Base-by-base conservation (phyloP, 495 filamentous ascomycete species). In the Tetracladium marchalianum region DNA sequence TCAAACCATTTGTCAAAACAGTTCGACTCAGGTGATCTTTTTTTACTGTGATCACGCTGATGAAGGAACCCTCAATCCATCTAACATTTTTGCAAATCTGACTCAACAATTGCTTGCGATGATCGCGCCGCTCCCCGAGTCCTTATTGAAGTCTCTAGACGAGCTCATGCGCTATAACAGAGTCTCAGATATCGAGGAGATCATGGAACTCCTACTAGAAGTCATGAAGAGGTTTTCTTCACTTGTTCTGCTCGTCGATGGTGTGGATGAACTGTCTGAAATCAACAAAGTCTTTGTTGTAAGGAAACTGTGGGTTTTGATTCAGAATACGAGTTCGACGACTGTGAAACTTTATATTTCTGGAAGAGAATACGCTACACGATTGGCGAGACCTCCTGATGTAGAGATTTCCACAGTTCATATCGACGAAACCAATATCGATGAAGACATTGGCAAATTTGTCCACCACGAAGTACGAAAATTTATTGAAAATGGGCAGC, bases 31-130 rank as follows among this genome's bases (percentile, higher is more conserved):
- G 12, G 18, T 53, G 5, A 18, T 42, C 12, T 57, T 58, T 36
- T 54, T 47, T 40, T 60, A 57, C 24, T 57, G 54, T 17, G 43
- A 53, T 5, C 44, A 43, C 22, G 54, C 56, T 11, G 43, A 60
- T 34, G 44, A 48, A 35, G 15, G 33, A 22, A 52, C 54, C 2
- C 36, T 58, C n/a, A 40, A 52, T 4, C 53, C 52, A 1, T 44
- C 31, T 19, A 60, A 35, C 31, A 51, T 62, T 8, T 47, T 62
- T 17, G 49, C 54, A 1, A 44, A 40, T 11, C 18, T 62, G 31
- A 22, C 49, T 8, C 36, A 43, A 11, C 42, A 46, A 18, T 9
- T 38, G 2, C 43, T 51, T 9, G 37, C 46, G 17, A 41, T 42
- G 22, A 17, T 51, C 12, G 22, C 35, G 9, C 12, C 19, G 5